A percentile compares a stretch with the other conserved stretches of the same genome.
phyloP scores from a whole-genome alignment of 129 eudicot species.

The Cynara cardunculus region DNA sequence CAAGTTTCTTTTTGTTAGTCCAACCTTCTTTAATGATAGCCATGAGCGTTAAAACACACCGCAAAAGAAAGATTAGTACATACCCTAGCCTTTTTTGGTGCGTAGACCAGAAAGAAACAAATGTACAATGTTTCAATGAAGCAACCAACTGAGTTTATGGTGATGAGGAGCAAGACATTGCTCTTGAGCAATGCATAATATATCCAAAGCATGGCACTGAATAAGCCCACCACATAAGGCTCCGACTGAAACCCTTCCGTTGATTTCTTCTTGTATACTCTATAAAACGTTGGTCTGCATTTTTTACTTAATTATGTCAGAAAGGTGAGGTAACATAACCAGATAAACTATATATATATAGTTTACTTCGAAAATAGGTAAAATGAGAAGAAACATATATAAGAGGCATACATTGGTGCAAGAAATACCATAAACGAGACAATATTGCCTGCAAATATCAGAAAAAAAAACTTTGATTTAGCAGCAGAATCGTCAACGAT shows the following conservation, averaged over 20 bases:
- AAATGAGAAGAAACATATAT: not conserved
- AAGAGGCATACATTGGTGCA: constrained; percentile 54
- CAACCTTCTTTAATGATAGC: not conserved
- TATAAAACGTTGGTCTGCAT: constrained; percentile 62
- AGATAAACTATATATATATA: not conserved
- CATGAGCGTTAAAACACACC: not conserved
- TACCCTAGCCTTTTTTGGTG: constrained; percentile 41
- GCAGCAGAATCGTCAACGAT: not conserved
- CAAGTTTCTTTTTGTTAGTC: not conserved
- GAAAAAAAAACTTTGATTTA: not conserved
- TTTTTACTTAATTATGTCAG: not conserved
- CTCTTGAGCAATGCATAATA: constrained; percentile 62
- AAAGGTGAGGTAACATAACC: constrained; percentile 19
- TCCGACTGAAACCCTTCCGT: constrained; percentile 62
- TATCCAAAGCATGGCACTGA: constrained; percentile 75
- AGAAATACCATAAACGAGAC: constrained; percentile 66
- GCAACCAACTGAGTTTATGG: constrained; percentile 65
- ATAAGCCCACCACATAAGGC: constrained; percentile 69
- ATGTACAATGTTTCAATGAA: constrained; percentile 59
- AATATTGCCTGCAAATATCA: constrained; percentile 41
- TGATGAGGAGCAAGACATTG: constrained; percentile 52
- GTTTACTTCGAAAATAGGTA: not conserved
- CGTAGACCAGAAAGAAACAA: constrained; percentile 55
- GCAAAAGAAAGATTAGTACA: not conserved
- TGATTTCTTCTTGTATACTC: constrained; percentile 60